A percentile compares a stretch with the other conserved stretches of the same genome.
These are phyloP conservation scores for Sphaceloma murrayae DNA, from an alignment of 2,329 filamentous ascomycete species.

Conservation along the genomic window DNA sequence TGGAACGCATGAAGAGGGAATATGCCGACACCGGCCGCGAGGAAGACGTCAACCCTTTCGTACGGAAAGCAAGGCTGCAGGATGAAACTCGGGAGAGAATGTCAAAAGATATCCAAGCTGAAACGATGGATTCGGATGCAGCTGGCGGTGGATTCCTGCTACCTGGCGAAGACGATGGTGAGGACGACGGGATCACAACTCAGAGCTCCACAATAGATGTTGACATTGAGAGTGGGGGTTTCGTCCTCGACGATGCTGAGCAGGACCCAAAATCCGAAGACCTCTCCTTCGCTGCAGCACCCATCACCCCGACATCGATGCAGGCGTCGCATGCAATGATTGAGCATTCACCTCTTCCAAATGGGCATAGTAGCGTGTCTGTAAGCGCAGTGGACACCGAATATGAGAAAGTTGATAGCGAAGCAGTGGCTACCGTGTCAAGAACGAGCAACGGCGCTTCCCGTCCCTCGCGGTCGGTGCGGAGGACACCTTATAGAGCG, in stretches of 20 bases:
- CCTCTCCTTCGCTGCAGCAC: conserved; percentile 24
- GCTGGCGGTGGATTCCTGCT: conserved; percentile 36
- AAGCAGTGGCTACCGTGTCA: too few relatives aligned
- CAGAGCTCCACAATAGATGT: conserved; percentile 17
- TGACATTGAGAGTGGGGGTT: conserved; percentile 30
- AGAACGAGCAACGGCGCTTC: too few relatives aligned
- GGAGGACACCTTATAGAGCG: too few relatives aligned
- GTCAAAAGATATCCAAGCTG: conserved; percentile 16
- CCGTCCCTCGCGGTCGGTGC: too few relatives aligned
- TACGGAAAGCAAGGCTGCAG: conserved; percentile 33
- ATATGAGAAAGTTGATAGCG: too few relatives aligned
- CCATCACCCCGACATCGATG: conserved; percentile 30
- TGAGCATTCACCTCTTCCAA: too few relatives aligned
- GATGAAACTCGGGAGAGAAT: conserved; percentile 23
- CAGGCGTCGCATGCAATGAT: conserved; percentile 24
- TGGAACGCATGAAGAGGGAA: conserved; percentile 64
- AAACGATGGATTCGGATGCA: conserved; percentile 19
- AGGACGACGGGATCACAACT: conserved; percentile 24
- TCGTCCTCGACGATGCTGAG: conserved; percentile 27
- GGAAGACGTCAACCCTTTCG: conserved; percentile 48
- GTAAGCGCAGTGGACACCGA: conserved; percentile 11
- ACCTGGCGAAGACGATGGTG: conserved; percentile 28
- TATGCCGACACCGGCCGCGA: conserved; percentile 52
- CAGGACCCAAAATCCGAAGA: conserved; percentile 26
- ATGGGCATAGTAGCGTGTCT: too few relatives aligned